Evolutionary conservation across 768 basidiomycete species (phyloP), one percentile per base, ranked within the genome.

Genomic region (Tephrocybe sp.): DNA sequence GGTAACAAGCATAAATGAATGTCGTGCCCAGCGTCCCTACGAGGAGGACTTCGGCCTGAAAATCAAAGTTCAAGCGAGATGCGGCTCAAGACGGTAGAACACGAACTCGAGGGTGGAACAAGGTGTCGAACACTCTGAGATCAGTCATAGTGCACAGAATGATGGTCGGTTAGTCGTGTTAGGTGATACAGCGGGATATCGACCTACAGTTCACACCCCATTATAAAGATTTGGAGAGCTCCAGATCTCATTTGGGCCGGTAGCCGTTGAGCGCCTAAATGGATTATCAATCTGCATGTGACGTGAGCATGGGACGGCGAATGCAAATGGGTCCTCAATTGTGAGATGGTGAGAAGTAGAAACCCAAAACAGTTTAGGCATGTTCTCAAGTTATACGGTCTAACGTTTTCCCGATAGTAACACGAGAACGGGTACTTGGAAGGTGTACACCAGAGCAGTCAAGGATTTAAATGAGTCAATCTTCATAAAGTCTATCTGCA

Each of bases 1-100:
- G 65, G 54, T 75, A 76, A 20, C 67, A 42, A 14, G 50, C 41
- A 54, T 69, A 68, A 18, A 68, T 44, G 20, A 65, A 30, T 20
- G 59, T 52, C 39, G 56, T 51, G 34, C 53, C 37, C 17, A 63
- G 56, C 20, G 39, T 30, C 18, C 46, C 40, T 34, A 42, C 20
- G 33, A 59, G 21, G 17, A 56, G 40, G 12, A 38, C 26, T 20
- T 48, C 48, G 7, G 53, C 25, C 60, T 56, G 15, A 17, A 51
- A 33, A 14, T 15, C 23, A 23, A 30, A 49, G 21, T 17, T 26
- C n/a, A 9, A 45, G 42, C 15, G 32, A 14, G 5, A 26, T 9
- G 21, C 28, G 15, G 12, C 18, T 40, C 6, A 32, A 21, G 15
- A 15, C n/a, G 18, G 33, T 7, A 12, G 15, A 34, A 21, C 17